Conservation (phyloP, 192 early-diverging fungal genomes). For the Dissophora globulifera region DNA sequence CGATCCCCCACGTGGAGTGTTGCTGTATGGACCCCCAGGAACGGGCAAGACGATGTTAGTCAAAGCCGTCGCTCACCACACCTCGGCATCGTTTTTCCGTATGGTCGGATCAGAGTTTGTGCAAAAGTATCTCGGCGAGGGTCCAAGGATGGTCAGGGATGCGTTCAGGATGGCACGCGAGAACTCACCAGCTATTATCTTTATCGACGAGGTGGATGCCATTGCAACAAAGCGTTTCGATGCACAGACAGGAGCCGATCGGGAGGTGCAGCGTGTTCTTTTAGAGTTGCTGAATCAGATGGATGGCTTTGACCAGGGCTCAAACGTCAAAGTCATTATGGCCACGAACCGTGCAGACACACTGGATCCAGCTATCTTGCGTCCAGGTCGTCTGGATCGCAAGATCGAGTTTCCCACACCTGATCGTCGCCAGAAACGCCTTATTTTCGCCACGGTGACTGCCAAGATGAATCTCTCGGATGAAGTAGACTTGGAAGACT, state of each 20-base stretch:
- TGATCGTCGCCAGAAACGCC: slow-evolving; percentile 95
- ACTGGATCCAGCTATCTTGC: slow-evolving; percentile 94
- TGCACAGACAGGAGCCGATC: slow-evolving; percentile 97
- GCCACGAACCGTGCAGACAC: slow-evolving; percentile 98
- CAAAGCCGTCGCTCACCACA: slow-evolving; percentile 99
- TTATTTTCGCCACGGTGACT: slow-evolving; percentile 97
- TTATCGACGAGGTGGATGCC: slow-evolving; percentile 99
- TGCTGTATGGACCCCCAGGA: slow-evolving; percentile 98
- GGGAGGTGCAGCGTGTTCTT: slow-evolving; percentile 98
- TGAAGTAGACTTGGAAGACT: slow-evolving; percentile 98
- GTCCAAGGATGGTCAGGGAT: slow-evolving; percentile 97
- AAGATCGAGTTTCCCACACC: slow-evolving; percentile 99
- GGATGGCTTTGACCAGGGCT: slow-evolving; percentile 99
- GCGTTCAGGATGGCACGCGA: slow-evolving; percentile 96
- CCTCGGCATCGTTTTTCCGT: slow-evolving; percentile 95
- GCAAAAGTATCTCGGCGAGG: slow-evolving; percentile 99
- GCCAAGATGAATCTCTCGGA: slow-evolving; percentile 97
- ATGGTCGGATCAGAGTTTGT: slow-evolving; percentile 99
- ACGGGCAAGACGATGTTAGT: slow-evolving; percentile 99
- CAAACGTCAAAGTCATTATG: slow-evolving; percentile 99
- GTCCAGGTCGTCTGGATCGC: slow-evolving; percentile 96
- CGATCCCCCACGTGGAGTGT: slow-evolving; percentile 97
- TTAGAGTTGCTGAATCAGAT: slow-evolving; percentile 98
- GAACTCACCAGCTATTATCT: slow-evolving; percentile 97
- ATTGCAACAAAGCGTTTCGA: slow-evolving; percentile 99